Conservation (phyloP, 2,329 filamentous ascomycete genomes). For the Fusarium paranaense region DNA sequence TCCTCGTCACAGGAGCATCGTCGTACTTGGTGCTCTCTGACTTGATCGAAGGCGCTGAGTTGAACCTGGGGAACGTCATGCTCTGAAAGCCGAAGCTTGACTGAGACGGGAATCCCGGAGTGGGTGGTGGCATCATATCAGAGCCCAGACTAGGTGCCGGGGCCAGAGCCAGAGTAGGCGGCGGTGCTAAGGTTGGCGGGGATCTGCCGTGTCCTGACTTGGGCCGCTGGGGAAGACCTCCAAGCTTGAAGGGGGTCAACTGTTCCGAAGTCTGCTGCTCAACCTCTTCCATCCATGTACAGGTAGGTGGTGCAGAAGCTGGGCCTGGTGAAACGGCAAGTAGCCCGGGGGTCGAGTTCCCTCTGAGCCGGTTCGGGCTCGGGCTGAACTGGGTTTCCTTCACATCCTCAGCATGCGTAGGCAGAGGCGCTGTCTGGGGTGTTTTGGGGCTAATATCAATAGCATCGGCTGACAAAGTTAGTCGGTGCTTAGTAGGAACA, state of each 20-base stretch:
- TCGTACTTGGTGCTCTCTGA: conserved; percentile 21
- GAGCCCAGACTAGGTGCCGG: conserved; percentile 33
- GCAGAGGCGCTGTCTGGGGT: conserved; percentile 71
- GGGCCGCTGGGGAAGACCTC: conserved; percentile 49
- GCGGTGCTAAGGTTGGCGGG: conserved; percentile 18
- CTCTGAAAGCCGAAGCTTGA: conserved; percentile 58
- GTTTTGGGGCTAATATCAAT: conserved; percentile 65
- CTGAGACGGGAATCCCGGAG: conserved; percentile 57
- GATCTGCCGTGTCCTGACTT: conserved; percentile 47
- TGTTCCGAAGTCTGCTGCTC: conserved; percentile 52
- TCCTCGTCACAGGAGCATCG: conserved; percentile 46
- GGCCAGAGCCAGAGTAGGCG: conserved; percentile 21
- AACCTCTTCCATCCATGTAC: conserved; percentile 66
- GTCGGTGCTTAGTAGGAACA: conserved; percentile 70
- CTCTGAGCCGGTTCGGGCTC: conserved; percentile 60
- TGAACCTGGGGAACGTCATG: conserved; percentile 46
- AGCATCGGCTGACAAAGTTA: conserved; percentile 70
- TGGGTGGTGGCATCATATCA: conserved; percentile 55
- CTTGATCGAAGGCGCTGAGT: conserved; percentile 19
- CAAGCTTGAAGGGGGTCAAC: conserved; percentile 34
- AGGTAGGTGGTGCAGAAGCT: conserved; percentile 74
- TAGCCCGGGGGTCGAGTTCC: conserved; percentile 64
- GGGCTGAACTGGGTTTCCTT: conserved; percentile 52
- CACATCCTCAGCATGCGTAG: conserved; percentile 62
- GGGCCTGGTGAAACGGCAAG: conserved; percentile 70